Evolutionary conservation across 768 basidiomycete species (phyloP), one percentile per base, ranked within the genome.

Genomic region (Hysterangium stoloniferum): DNA sequence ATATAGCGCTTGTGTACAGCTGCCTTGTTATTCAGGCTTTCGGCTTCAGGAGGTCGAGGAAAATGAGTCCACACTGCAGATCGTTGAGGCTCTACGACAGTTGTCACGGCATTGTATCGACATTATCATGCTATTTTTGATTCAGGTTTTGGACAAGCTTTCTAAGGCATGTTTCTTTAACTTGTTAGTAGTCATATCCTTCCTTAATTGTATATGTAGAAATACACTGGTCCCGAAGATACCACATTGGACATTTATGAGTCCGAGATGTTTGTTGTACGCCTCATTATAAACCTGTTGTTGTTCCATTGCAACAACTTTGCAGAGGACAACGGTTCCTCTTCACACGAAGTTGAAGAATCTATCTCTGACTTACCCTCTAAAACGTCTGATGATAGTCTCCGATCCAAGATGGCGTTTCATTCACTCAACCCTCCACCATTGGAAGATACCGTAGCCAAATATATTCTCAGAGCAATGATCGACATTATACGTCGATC

Each of bases 1-100:
- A 53, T 2, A 28, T 44, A 17, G 38, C n/a, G n/a, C n/a, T 6
- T 52, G 19, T 34, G 24, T 59, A 15, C 51, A 96, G 93, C 75
- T 96, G 7, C 93, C 92, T 48, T 83, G 80, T 61, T 76, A 89
- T 66, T 92, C 92, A 28, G 92, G 92, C 17, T 71, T 78, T 35
- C 69, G 80, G 11, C 63, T 94, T 52, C 79, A 82, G 59, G 73
- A 77, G 25, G 69, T 94, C 48, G 91, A 95, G 66, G 72, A 71
- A 6, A 90, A 94, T 65, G 68, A 73, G 29, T 80, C 87, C 4
- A 80, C 86, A 0, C 79, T 81, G 55, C 80, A 87, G 61, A 79
- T 85, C 6, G 78, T 93, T 34, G 78, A 84, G 55, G 79, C 89
- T 11, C 71, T 95, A 15, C 77, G 88, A n/a, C 81, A 88, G 38